Percentiles rank a stretch among this genome's conserved stretches.
Evolutionary conservation across 768 basidiomycete genomes (phyloP).

Genomic region (Hortiboletus campestris): DNA sequence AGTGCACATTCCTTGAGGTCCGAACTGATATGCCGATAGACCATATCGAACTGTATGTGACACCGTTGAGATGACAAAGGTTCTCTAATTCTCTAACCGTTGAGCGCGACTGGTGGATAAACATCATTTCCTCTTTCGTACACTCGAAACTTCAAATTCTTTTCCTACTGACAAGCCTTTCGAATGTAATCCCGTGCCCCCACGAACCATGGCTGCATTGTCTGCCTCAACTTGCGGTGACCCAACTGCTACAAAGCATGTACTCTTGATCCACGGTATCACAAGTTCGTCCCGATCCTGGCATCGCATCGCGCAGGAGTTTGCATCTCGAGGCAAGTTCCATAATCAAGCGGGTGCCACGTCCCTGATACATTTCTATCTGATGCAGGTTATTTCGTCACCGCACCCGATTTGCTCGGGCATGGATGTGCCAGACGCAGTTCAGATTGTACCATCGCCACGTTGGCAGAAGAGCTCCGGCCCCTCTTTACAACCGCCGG

Average conservation of each 20-base stretch:
- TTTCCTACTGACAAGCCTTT: too few species aligned
- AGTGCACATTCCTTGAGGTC: too few species aligned
- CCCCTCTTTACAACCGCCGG: neutral
- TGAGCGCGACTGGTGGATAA: too few species aligned
- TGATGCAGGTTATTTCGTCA: conserved; percentile 18
- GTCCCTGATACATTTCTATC: neutral
- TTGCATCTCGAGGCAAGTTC: conserved; percentile 13
- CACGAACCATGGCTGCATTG: neutral
- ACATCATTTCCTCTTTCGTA: too few species aligned
- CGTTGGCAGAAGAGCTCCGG: conserved; percentile 4
- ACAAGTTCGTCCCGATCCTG: conserved; percentile 9
- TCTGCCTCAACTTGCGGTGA: conserved; percentile 14
- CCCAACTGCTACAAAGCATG: conserved; percentile 11
- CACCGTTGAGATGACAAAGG: too few species aligned
- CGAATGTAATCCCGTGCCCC: too few species aligned
- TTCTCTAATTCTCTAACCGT: too few species aligned
- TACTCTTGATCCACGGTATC: conserved; percentile 20
- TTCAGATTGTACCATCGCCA: conserved; percentile 7
- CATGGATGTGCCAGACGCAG: conserved; percentile 7
- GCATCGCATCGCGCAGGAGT: conserved; percentile 5
- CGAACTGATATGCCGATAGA: too few species aligned
- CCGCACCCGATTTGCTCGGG: conserved; percentile 19
- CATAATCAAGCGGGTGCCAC: neutral
- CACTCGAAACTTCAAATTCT: too few species aligned
- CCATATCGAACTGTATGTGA: too few species aligned